A percentile compares a stretch with the other conserved stretches of the same genome.
These are phyloP conservation scores for Talaromyces liani DNA, from an alignment of 495 filamentous ascomycete genomes.

Conservation along the genomic window DNA sequence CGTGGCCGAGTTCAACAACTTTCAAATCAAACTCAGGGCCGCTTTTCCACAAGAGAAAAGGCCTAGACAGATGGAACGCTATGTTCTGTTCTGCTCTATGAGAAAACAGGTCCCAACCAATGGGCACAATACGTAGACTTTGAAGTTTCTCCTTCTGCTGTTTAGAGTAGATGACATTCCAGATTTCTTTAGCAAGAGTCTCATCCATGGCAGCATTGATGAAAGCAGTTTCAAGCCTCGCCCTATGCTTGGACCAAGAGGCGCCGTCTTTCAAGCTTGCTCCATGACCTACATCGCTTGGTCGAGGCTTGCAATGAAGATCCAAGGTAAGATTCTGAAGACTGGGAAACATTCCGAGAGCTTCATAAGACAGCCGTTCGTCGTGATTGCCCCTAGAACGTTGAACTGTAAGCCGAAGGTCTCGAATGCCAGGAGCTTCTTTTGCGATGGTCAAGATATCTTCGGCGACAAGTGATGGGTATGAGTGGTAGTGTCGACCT, in stretches of 20 bases:
- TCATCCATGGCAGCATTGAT: neutral
- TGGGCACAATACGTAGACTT: no score
- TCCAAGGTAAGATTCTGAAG: neutral
- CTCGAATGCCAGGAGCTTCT: neutral
- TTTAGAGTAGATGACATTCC: neutral
- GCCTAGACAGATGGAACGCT: no score
- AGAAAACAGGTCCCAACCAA: no score
- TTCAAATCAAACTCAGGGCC: no score
- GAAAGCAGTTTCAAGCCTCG: neutral
- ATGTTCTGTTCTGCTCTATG: no score
- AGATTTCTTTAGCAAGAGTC: neutral
- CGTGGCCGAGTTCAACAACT: no score
- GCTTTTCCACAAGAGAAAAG: no score
- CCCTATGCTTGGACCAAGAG: no score
- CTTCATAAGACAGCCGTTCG: neutral
- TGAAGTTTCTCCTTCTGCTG: no score
- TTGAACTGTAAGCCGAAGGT: neutral
- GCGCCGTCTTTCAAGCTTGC: no score
- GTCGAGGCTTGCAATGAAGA: neutral
- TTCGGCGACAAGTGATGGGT: no score
- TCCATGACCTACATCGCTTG: neutral
- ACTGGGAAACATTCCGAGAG: neutral
- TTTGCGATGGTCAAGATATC: neutral
- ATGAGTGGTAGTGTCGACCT: no score
- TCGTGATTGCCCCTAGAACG: neutral